Percentiles rank a stretch among this genome's conserved stretches.
Conservation (phyloP, 441 rosid genomes). For the Eutrema salsugineum region DNA sequence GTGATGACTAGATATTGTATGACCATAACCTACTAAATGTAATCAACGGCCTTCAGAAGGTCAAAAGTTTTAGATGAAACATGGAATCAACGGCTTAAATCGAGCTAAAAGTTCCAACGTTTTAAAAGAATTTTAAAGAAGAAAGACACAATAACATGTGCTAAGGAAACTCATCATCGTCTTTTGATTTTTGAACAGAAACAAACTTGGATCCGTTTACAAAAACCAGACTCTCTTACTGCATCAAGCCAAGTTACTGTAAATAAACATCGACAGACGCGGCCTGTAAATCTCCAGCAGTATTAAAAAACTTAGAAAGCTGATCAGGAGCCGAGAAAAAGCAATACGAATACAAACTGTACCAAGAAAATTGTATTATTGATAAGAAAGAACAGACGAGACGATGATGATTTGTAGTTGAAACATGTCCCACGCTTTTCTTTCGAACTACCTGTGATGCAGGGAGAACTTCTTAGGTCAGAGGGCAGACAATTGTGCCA, state of each 20-base stretch:
- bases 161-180: no score
- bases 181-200: no score
- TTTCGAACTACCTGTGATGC: background rate
- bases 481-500: background rate
- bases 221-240: background rate
- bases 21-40: no score
- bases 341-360: background rate
- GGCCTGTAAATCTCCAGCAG: no score
- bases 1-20: no score
- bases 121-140: no score
- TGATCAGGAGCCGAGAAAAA: background rate
- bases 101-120: no score
- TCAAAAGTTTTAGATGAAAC: no score
- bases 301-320: background rate
- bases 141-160: no score
- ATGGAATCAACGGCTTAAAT: no score
- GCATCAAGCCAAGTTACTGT: background rate
- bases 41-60: no score
- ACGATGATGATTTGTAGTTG: conserved; percentile 5
- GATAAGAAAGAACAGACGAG: background rate
- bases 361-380: background rate
- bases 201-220: no score
- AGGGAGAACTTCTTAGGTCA: background rate
- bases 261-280: background rate
- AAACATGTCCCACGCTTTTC: background rate